Percentiles rank a stretch among this genome's conserved stretches.
Conservation (phyloP, 139 green algal genomes). For the Pycnococcus provasolii region DNA sequence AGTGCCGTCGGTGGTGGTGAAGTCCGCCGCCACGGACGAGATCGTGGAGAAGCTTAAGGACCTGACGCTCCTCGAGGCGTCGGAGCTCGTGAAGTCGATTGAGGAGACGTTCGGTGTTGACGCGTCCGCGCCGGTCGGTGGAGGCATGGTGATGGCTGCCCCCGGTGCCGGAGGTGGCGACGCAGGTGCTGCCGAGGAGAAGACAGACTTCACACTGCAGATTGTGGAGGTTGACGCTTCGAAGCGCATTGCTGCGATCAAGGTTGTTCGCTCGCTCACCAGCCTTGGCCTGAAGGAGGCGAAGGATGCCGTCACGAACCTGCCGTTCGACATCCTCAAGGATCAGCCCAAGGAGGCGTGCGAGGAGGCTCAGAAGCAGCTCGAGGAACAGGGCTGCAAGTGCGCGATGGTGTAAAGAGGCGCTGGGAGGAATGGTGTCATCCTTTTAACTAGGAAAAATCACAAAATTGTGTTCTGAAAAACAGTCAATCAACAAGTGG, state of each 20-base stretch:
- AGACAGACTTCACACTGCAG: constrained; percentile 54
- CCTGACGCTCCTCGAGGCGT: constrained; percentile 51
- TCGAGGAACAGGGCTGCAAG: constrained; percentile 29
- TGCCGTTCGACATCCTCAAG: constrained; percentile 29
- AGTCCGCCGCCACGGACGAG: constrained; percentile 32
- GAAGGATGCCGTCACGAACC: constrained; percentile 36
- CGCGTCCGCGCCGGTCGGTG: constrained; percentile 31
- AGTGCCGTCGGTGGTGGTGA: background rate
- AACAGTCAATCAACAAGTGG: too few relatives aligned
- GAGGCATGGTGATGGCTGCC: constrained; percentile 34
- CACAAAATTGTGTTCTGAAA: too few relatives aligned
- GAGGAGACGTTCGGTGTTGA: constrained; percentile 53
- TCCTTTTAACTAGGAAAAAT: too few relatives aligned
- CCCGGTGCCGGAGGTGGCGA: constrained; percentile 32
- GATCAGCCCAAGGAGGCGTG: constrained; percentile 28
- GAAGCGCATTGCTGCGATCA: constrained; percentile 40
- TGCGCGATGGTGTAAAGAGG: constrained; percentile 28
- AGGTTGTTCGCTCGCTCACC: constrained; percentile 31
- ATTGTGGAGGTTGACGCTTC: constrained; percentile 43
- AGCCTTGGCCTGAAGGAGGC: constrained; percentile 35
- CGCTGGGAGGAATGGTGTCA: too few relatives aligned
- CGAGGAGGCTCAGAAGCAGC: constrained; percentile 30
- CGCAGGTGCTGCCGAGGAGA: constrained; percentile 45
- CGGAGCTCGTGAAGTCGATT: constrained; percentile 49
- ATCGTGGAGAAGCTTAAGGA: constrained; percentile 57